These are phyloP conservation scores for Nyctanthes arbortristis DNA, from an alignment of 257 asterid genomes.

Conservation along the genomic window DNA sequence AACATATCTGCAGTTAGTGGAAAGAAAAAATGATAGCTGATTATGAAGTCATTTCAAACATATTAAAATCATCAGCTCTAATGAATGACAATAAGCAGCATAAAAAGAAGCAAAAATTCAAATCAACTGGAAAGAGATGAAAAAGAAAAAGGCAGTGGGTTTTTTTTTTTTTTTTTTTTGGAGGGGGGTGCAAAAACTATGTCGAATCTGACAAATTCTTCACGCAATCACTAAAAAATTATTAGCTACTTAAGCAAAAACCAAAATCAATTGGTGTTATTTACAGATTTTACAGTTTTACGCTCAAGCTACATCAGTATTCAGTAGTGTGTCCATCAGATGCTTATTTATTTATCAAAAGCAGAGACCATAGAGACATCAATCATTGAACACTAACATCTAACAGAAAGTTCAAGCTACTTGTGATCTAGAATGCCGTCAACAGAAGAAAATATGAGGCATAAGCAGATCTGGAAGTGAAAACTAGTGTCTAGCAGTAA, in stretches of 20 bases:
- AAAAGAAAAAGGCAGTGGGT: background rate
- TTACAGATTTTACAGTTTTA: too few species aligned
- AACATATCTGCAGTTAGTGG: background rate
- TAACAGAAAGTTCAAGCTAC: background rate
- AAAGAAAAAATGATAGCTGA: background rate
- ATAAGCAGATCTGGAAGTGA: conserved; percentile 44
- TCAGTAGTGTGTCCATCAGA: background rate
- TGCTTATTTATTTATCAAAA: background rate
- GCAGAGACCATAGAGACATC: conserved; percentile 10
- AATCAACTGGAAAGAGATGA: too few species aligned
- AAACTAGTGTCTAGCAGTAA: conserved; percentile 9
- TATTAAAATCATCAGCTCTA: background rate
- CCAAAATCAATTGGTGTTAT: too few species aligned
- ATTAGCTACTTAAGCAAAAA: background rate
- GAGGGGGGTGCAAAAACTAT: too few species aligned
- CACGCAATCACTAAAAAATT: background rate
- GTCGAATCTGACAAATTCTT: background rate
- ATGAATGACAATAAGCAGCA: background rate
- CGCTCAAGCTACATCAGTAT: background rate
- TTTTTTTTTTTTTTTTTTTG: too few species aligned
- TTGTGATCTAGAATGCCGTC: conserved; percentile 18
- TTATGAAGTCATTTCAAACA: background rate
- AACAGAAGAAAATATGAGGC: conserved; percentile 27
- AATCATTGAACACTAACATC: background rate
- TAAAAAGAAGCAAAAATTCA: background rate